Evolutionary conservation across 306 rosid genomes (phyloP), one percentile per base, ranked within the genome.

Genomic region (Fragaria iinumae): DNA sequence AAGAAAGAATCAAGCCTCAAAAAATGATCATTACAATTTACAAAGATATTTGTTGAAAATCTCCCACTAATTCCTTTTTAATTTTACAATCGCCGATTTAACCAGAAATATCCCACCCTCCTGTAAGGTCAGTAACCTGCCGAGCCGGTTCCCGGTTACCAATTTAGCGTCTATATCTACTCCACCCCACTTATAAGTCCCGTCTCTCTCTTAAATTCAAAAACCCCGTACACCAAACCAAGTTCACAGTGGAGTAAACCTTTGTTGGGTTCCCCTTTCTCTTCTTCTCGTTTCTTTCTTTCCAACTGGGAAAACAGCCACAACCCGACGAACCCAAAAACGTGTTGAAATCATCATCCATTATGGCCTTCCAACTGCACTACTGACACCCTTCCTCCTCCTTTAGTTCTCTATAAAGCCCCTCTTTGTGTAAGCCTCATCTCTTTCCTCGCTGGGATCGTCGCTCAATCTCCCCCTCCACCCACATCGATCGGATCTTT

Each of bases 81-180:
- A 17, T 6, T 2, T 10, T 5, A 17, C 77, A 41, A 17, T 49
- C 45, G 38, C 43, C 70, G 59, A 50, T 64, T 13, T 23, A 43
- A 21, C 2, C 34, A 39, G 44, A 72, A 72, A 43, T 11, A 62
- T 62, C 39, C 20, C 36, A 12, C 67, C 3, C 29, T 62, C 38
- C 39, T 27, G 29, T 0, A 25, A 60, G 27, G 20, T 34, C 66
- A 52, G 59, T 14, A 43, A 85, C 86, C 78, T 55, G 86, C 78
- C 36, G 11, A 79, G 69, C 71, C 64, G 72, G 84, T 32, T 50
- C 38, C 88, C 63, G 73, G 83, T 67, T 0, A 32, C 43, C 34
- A 72, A 50, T 25, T 17, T 48, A 27, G 18, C 69, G 32, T 45
- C 38, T 36, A 52, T 44, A 20, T 59, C 73, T 68, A 69, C 56